Percentiles rank a stretch among this genome's conserved stretches.
These are phyloP conservation scores for Ceriops tagal DNA, from an alignment of 345 rosid genomes.

Conservation along the genomic window DNA sequence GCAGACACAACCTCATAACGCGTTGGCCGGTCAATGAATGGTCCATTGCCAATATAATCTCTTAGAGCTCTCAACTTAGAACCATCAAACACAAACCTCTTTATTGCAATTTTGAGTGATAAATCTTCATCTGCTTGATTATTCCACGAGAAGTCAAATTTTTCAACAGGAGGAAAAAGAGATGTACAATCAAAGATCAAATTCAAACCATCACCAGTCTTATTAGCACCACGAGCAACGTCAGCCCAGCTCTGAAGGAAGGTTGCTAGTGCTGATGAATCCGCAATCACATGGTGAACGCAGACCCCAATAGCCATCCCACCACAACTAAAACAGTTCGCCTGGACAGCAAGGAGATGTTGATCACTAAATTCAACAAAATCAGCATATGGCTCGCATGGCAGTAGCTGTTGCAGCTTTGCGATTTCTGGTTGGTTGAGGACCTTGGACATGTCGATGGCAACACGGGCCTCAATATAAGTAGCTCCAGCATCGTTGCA, in stretches of 20 bases:
- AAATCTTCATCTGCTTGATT: background rate
- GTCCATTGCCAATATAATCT: slow-evolving; percentile 1
- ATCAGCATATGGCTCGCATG: background rate
- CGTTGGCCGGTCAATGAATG: background rate
- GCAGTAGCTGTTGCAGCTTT: background rate
- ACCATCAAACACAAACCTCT: slow-evolving; percentile 12
- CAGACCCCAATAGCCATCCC: background rate
- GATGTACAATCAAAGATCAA: background rate
- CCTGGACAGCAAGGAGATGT: background rate
- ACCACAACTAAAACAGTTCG: background rate
- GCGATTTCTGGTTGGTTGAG: background rate
- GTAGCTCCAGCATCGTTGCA: background rate
- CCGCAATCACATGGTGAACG: background rate
- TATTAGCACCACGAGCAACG: background rate
- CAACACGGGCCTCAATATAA: background rate
- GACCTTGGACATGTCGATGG: background rate
- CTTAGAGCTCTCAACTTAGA: background rate
- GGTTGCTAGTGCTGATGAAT: background rate
- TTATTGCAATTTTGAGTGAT: background rate
- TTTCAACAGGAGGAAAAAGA: background rate
- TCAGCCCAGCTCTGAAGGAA: slow-evolving; percentile 1
- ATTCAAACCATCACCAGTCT: background rate
- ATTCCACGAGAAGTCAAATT: background rate
- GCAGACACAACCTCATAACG: slow-evolving; percentile 9
- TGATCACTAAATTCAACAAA: background rate